Evolutionary conservation across 495 filamentous ascomycete genomes (phyloP), one percentile per base, ranked within the genome.

Genomic region (Copromyces sp.): DNA sequence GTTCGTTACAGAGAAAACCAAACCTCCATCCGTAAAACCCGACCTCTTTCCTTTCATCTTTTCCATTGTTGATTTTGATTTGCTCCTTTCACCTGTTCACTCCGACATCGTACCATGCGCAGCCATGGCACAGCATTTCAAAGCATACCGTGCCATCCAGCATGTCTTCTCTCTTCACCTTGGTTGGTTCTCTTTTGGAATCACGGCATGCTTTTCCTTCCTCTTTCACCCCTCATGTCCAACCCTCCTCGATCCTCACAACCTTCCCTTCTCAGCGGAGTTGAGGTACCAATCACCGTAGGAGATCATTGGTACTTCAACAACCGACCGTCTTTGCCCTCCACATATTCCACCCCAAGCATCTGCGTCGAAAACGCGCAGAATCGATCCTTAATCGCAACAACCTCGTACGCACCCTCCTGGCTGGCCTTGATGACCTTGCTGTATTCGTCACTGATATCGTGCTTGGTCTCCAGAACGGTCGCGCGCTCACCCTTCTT

Each of bases 401-500:
- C 91, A 14, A 98, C 96, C 83, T 99, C 95, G 75, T 99, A 99
- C 69, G 93, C 97, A 38, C 95, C 95, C 84, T 98, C 95, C 77
- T 96, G 92, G 59, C 89, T 93, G 16, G 93, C 94, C 77, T 87
- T 87, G 74, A 97, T 87, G 29, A 89, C 90, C 83, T 94, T 93
- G 74, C 84, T 90, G 78, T 93, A 87, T 73, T 94, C 93, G 73
- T 94, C 86, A 32, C 91, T 94, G 8, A 91, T 88, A 72, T 95
- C 93, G 73, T 94, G 93, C 76, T 92, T 89, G 76, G 94, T 97
- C 81, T 98, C 95, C 29, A 98, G 83, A 20, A 99, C 87, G 78
- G 90, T 87, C 8, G 90, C 85, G 78, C 89, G 93, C 78, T 89
- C 89, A 3, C 93, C 92, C 84, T 90, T 93, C 84, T 90, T 93